These are phyloP conservation scores for Oryza australiensis DNA, from an alignment of 176 grass and related monocot genomes.

Conservation along the genomic window DNA sequence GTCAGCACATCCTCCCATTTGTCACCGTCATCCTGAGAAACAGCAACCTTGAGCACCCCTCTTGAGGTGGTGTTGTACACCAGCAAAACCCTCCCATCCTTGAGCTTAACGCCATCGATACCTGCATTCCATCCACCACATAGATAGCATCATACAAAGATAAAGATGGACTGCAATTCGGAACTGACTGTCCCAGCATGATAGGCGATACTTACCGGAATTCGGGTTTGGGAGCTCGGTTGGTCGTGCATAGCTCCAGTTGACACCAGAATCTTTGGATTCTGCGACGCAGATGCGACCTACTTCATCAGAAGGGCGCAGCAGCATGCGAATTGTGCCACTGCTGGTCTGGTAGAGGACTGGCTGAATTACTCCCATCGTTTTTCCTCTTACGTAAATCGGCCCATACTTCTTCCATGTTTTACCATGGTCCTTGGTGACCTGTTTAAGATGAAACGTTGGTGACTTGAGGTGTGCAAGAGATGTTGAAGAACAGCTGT, in stretches of 20 bases:
- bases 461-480: background rate
- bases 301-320: constrained; percentile 47
- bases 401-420: constrained; percentile 65
- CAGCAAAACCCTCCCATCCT: constrained; percentile 53
- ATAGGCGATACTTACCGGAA: constrained; percentile 28
- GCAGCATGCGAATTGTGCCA: constrained; percentile 47
- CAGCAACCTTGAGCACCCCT: constrained; percentile 52
- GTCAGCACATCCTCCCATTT: constrained; percentile 54
- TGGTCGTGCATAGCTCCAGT: constrained; percentile 43
- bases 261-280: constrained; percentile 40
- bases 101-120: constrained; percentile 60
- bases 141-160: background rate
- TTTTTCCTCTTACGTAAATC: constrained; percentile 44
- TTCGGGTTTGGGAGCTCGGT: constrained; percentile 60
- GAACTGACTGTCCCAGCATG: background rate
- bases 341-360: constrained; percentile 48
- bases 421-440: constrained; percentile 47
- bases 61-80: constrained; percentile 56
- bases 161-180: background rate
- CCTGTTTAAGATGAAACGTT: constrained; percentile 26
- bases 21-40: constrained; percentile 55
- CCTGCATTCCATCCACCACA: constrained; percentile 26
- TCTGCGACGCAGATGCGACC: constrained; percentile 47
- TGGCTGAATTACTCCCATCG: constrained; percentile 62
- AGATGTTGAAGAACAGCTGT: background rate